A percentile compares a stretch with the other conserved stretches of the same genome.
Conservation (phyloP, 768 basidiomycete genomes). For the Tricholoma saponaceum region DNA sequence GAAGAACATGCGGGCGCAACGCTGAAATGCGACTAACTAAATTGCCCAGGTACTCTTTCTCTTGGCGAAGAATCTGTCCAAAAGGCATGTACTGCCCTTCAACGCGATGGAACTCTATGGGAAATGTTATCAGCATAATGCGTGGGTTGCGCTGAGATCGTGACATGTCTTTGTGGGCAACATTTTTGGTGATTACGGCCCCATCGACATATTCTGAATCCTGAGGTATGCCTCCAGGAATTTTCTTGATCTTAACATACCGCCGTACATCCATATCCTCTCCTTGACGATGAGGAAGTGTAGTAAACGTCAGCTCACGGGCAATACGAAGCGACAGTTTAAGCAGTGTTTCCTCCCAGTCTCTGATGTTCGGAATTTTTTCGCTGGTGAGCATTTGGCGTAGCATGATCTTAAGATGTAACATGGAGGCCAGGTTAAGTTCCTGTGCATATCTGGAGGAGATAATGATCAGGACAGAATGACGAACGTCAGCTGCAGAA, state of each 20-base stretch:
- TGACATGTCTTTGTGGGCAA: constrained; percentile 94
- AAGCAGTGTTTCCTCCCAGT: constrained; percentile 87
- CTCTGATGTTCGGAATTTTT: constrained; percentile 71
- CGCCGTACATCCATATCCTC: constrained; percentile 93
- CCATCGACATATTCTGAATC: constrained; percentile 98
- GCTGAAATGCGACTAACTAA: constrained; percentile 88
- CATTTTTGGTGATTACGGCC: constrained; percentile 96
- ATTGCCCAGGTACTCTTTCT: constrained; percentile 88
- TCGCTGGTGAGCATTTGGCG: constrained; percentile 86
- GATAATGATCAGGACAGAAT: constrained; percentile 4
- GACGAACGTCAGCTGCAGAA: constrained; percentile 2
- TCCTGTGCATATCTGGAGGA: constrained; percentile 70
- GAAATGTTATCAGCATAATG: constrained; percentile 95
- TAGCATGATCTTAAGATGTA: constrained; percentile 86
- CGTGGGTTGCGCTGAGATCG: constrained; percentile 80
- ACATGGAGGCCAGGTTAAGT: constrained; percentile 82
- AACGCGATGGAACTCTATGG: constrained; percentile 88
- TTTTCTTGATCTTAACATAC: constrained; percentile 98
- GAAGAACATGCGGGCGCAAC: constrained; percentile 84
- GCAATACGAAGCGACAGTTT: constrained; percentile 83
- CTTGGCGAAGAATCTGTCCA: constrained; percentile 86
- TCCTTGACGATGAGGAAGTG: constrained; percentile 67
- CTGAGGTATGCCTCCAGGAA: constrained; percentile 86
- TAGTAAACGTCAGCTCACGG: constrained; percentile 76
- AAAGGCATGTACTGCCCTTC: constrained; percentile 93